Conservation (phyloP, 2,329 filamentous ascomycete species). For the Allantophomopsis lycopodina region DNA sequence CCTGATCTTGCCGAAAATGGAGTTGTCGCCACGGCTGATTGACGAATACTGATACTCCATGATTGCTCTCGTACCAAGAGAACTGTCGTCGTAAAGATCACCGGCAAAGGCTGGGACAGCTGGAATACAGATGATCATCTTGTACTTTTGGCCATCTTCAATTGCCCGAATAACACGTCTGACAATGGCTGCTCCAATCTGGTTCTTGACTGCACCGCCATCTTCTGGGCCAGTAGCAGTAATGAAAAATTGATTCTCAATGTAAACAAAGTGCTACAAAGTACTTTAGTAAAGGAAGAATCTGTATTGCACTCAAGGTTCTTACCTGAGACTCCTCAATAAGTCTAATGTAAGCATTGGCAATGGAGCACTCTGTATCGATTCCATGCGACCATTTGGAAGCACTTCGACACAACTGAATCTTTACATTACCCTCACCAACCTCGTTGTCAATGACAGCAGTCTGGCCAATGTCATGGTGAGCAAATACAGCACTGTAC, state of each 20-base stretch:
- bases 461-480: slow-evolving; percentile 2
- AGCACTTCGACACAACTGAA: slow-evolving; percentile 27
- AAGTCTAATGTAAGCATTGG: slow-evolving; percentile 67
- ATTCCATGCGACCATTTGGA: slow-evolving; percentile 46
- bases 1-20: slow-evolving; percentile 60
- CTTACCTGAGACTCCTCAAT: slow-evolving; percentile 44
- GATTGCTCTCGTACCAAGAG: slow-evolving; percentile 67
- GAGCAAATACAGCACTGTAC: slow-evolving; percentile 19
- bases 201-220: slow-evolving; percentile 62
- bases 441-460: too few species aligned
- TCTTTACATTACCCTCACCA: too few species aligned
- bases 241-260: slow-evolving; percentile 81
- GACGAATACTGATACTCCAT: slow-evolving; percentile 81
- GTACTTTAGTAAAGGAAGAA: too few species aligned
- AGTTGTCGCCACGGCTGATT: slow-evolving; percentile 64
- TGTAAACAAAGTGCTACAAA: slow-evolving; percentile 55
- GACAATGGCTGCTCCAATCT: slow-evolving; percentile 67
- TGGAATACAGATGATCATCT: slow-evolving; percentile 66
- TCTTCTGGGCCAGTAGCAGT: slow-evolving; percentile 54
- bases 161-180: slow-evolving; percentile 63
- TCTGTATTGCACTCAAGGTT: too few species aligned
- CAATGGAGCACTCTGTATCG: slow-evolving; percentile 59
- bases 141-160: slow-evolving; percentile 50
- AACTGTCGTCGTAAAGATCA: slow-evolving; percentile 58
- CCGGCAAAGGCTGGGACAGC: slow-evolving; percentile 74